Evolutionary conservation across 176 grass and related monocot species (phyloP).

Genomic region (Oryza australiensis): DNA sequence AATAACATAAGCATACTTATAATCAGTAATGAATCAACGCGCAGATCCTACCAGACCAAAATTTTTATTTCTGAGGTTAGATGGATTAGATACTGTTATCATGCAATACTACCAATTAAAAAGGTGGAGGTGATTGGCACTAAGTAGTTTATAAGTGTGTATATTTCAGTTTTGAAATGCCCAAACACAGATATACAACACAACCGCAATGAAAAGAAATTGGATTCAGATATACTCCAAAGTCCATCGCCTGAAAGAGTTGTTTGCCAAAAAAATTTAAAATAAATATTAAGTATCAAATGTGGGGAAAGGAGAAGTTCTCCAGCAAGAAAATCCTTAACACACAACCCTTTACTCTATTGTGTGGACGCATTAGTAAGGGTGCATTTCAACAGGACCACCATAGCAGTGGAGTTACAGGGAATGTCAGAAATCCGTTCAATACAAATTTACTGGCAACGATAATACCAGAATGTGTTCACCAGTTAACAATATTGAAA

Average conservation of each 20-base stretch:
- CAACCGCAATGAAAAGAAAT: not conserved
- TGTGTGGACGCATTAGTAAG: not conserved
- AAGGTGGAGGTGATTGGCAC: not conserved
- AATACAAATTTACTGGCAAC: not conserved
- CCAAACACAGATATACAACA: slow-evolving; percentile 19
- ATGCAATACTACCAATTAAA: slow-evolving; percentile 11
- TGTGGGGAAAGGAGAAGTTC: not conserved
- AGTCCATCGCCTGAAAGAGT: not conserved
- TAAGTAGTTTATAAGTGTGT: not conserved
- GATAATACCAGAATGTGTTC: not conserved
- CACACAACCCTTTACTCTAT: not conserved
- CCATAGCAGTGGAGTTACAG: not conserved
- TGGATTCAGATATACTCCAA: slow-evolving; percentile 8
- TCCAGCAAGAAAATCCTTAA: not conserved
- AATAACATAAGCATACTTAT: slow-evolving; percentile 5
- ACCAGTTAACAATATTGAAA: not conserved
- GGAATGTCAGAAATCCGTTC: not conserved
- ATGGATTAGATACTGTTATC: slow-evolving; percentile 21
- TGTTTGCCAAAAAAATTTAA: not conserved
- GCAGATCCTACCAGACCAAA: not conserved
- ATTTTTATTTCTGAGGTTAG: not conserved
- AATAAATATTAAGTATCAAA: not conserved
- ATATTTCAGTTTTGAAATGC: not conserved
- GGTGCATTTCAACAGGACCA: not conserved
- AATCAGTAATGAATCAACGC: not conserved